Percentiles rank a stretch among this genome's conserved stretches.
These are phyloP conservation scores for Tricholoma matsutake DNA, from an alignment of 768 basidiomycete species.

Conservation along the genomic window DNA sequence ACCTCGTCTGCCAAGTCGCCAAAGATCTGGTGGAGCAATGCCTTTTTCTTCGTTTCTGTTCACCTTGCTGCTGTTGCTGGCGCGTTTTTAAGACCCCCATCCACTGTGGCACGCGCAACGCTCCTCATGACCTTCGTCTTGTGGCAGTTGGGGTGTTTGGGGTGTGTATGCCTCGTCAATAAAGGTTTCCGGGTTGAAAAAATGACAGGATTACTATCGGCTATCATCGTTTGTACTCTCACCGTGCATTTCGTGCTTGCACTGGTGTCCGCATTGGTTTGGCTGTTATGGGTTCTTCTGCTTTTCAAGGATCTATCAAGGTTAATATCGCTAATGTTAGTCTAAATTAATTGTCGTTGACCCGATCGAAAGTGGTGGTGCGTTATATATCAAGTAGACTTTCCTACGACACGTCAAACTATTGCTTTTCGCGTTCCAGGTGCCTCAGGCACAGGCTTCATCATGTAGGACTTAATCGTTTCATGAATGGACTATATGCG, in stretches of 20 bases:
- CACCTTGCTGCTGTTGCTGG: constrained; percentile 60
- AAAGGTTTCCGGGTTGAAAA: background rate
- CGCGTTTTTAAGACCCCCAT: constrained; percentile 46
- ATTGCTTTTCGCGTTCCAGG: constrained; percentile 32
- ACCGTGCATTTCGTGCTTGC: constrained; percentile 62
- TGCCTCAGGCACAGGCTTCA: constrained; percentile 72
- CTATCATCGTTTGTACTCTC: constrained; percentile 79
- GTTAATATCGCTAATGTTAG: constrained; percentile 28
- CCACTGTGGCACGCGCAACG: constrained; percentile 40
- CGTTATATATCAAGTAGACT: constrained; percentile 11
- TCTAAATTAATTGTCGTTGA: background rate
- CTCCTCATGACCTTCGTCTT: constrained; percentile 50
- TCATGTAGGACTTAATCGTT: constrained; percentile 45
- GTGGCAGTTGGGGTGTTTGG: constrained; percentile 73
- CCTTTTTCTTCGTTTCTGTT: constrained; percentile 50
- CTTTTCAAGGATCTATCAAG: constrained; percentile 80
- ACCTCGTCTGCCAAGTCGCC: constrained; percentile 8
- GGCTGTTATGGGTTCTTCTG: constrained; percentile 66
- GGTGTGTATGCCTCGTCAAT: constrained; percentile 38
- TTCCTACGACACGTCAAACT: background rate
- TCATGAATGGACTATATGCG: constrained; percentile 1
- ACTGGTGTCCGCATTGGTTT: constrained; percentile 53
- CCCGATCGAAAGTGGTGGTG: constrained; percentile 47
- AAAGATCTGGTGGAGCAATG: constrained; percentile 63
- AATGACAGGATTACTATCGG: constrained; percentile 62